Conservation (phyloP, 108 stramenopile species). For the Nitzschia sp. region DNA sequence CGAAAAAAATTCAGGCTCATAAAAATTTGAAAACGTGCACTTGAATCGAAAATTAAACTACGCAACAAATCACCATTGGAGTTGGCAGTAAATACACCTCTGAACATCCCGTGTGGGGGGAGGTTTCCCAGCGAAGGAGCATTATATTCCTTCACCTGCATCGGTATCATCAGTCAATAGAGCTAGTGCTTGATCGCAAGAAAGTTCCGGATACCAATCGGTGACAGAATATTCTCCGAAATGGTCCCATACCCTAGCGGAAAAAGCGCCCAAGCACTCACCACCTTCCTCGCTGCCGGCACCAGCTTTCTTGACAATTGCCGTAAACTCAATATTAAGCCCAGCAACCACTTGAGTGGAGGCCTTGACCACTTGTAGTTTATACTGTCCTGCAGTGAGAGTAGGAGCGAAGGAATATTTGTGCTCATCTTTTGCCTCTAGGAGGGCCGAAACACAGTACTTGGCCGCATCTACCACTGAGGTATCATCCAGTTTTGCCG, state of each 20-base stretch:
- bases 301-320: slow-evolving; percentile 6
- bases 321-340: slow-evolving; percentile 31
- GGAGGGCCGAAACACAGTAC: not conserved
- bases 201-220: slow-evolving; percentile 24
- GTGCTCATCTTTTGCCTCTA: not conserved
- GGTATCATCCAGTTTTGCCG: slow-evolving; percentile 5
- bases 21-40: too few relatives aligned
- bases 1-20: too few relatives aligned
- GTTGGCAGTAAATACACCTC: too few relatives aligned
- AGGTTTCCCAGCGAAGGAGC: too few relatives aligned
- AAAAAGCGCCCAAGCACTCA: slow-evolving; percentile 29
- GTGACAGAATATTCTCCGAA: slow-evolving; percentile 24
- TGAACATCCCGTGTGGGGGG: too few relatives aligned
- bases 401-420: slow-evolving; percentile 5
- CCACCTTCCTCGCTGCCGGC: not conserved
- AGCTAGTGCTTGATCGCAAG: slow-evolving; percentile 16
- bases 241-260: slow-evolving; percentile 33
- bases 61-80: too few relatives aligned
- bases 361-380: slow-evolving; percentile 15
- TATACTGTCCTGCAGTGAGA: not conserved
- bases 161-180: not conserved
- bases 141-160: too few relatives aligned
- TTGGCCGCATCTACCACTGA: slow-evolving; percentile 1
- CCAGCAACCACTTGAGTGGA: slow-evolving; percentile 46
- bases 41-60: too few relatives aligned